Evolutionary conservation across 306 rosid species (phyloP).

Genomic region (Malus sylvestris): DNA sequence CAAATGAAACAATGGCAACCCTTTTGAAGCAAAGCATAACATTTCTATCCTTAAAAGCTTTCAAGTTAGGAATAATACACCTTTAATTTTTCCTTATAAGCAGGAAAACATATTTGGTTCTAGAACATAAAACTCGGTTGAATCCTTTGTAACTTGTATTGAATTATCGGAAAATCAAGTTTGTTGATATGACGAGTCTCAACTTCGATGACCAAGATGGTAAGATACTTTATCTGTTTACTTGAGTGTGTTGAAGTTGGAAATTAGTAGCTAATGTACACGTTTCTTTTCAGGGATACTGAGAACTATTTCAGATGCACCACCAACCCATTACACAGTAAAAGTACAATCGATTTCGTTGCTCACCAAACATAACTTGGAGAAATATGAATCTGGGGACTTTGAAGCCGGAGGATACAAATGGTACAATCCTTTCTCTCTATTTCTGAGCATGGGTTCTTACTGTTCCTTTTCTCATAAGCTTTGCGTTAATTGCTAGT

Average conservation of each 20-base stretch:
- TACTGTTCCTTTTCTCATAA: background rate
- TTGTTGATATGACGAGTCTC: background rate
- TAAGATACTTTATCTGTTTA: background rate
- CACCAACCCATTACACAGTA: no score
- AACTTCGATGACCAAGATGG: constrained; percentile 27
- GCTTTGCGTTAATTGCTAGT: background rate
- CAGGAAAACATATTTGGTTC: background rate
- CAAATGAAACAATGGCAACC: constrained; percentile 1
- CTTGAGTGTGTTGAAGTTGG: background rate
- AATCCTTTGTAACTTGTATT: background rate
- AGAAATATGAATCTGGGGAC: no score
- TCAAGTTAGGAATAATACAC: background rate
- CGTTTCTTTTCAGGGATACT: constrained; percentile 23
- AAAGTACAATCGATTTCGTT: no score
- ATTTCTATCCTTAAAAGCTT: background rate
- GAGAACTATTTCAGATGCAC: constrained; percentile 33
- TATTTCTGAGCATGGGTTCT: background rate
- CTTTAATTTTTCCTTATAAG: background rate
- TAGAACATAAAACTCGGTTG: background rate
- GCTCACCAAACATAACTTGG: no score
- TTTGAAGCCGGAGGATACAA: no score
- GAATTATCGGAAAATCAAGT: background rate
- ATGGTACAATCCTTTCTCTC: no score
- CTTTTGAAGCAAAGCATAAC: constrained; percentile 19
- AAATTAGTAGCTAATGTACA: background rate